Conservation (phyloP, 805 yeast genomes). For the Monosporozyma solicola region DNA sequence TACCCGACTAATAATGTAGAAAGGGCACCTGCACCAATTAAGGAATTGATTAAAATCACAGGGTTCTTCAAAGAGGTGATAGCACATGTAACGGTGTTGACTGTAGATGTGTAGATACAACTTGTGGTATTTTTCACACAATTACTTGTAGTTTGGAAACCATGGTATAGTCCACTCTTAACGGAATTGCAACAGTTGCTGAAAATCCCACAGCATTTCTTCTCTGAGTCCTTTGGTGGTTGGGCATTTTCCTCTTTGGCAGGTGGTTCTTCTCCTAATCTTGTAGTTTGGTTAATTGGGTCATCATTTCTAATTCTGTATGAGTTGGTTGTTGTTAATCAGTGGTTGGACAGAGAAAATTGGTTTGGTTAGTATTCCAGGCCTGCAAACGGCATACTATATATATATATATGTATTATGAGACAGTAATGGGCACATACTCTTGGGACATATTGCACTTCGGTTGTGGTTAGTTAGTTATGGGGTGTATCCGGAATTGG, state of each 20-base stretch:
- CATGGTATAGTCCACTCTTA: not conserved
- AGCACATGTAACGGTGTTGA: not conserved
- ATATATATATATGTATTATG: not conserved
- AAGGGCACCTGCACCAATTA: constrained; percentile 40
- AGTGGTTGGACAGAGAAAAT: not conserved
- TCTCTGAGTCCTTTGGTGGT: not conserved
- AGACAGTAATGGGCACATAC: not conserved
- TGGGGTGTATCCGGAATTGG: not conserved
- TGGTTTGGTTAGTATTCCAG: not conserved
- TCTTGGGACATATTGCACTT: not conserved
- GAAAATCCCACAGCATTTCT: not conserved
- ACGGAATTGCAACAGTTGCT: not conserved
- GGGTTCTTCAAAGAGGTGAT: constrained; percentile 42
- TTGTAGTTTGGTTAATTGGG: constrained; percentile 8
- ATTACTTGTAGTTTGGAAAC: not conserved
- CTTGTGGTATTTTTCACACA: not conserved
- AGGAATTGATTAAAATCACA: constrained; percentile 46
- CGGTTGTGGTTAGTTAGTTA: not conserved
- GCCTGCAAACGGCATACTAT: not conserved
- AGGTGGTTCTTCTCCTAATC: not conserved
- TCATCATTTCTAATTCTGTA: constrained; percentile 1
- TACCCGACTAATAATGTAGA: constrained; percentile 43
- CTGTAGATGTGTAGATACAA: not conserved
- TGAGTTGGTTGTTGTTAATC: not conserved
- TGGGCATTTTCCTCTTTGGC: not conserved